Base-by-base conservation (phyloP, 2,329 filamentous ascomycete genomes). In the Ceratocystis cacaofunesta region DNA sequence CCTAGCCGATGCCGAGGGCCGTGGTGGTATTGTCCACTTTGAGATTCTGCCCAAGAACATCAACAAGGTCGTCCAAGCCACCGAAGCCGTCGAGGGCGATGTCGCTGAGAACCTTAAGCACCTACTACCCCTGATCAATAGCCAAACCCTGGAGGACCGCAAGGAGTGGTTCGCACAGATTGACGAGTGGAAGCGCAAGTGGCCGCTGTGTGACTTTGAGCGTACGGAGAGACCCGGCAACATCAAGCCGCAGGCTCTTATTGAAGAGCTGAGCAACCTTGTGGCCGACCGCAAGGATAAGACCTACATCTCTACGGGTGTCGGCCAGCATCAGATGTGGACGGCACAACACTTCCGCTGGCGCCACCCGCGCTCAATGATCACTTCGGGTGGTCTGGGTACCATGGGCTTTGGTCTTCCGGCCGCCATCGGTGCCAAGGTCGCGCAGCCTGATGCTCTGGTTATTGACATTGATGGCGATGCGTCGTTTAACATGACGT, bases 1-100 rank as follows among this genome's bases (percentile, higher is more conserved):
- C 77, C 84, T 85, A 15, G 94, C 94, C 0, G 92, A 90, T 3
- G 80, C 83, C 10, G 89, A 96, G 78, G 86, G 86, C 64, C 88
- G 91, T 68, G 94, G 94, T 71, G 94, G 94, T 72, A 97, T 99
- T 71, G 84, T 97, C 17, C 92, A 99, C 76, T 97, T 97, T 72
- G 92, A 97, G 75, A 92, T 99, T 72, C 88, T 97, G 87, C 92
- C 94, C 71, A 99, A 99, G 86, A 97, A 99, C 80, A 97, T 97
- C 79, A 97, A 97, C 85, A 99, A 97, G 83, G 92, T 97, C 52
- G 88, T 99, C 15, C 90, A 97, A 77, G 92, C 92, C 6, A 96
- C 89, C 52, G 91, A 96, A 78, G 92, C 94, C 58, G 87, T 97
- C 19, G 92, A 96, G 77, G 94, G 94, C 67, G 92, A 97, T 72